Percentiles rank a stretch among this genome's conserved stretches.
phyloP scores from a whole-genome alignment of 202 grass and related monocot genomes.

The Panicum hallii region DNA sequence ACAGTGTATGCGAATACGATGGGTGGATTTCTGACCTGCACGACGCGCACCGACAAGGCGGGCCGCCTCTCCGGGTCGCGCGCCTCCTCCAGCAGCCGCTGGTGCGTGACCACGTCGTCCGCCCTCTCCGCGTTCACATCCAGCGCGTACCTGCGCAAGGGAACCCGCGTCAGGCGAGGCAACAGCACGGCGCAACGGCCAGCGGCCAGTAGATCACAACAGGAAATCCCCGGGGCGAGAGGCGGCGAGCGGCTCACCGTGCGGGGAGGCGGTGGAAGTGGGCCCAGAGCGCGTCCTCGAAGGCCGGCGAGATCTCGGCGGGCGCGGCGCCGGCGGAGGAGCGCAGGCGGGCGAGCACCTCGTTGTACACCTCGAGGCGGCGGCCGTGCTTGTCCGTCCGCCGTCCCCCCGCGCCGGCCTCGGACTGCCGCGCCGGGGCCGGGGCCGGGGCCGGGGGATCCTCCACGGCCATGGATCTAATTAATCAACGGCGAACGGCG shows the following conservation, averaged over 20 bases:
- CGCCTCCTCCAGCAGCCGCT: slow-evolving; percentile 80
- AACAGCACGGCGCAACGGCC: no score
- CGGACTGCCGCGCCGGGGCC: background rate
- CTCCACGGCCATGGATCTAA: slow-evolving; percentile 51
- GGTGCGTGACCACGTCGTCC: slow-evolving; percentile 90
- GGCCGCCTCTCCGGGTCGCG: slow-evolving; percentile 60
- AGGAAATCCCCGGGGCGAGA: background rate
- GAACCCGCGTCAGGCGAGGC: background rate
- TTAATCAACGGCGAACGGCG: background rate
- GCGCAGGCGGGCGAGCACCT: slow-evolving; percentile 74
- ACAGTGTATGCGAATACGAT: background rate
- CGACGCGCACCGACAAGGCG: slow-evolving; percentile 70
- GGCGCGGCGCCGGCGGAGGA: slow-evolving; percentile 13
- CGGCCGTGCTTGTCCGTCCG: slow-evolving; percentile 54
- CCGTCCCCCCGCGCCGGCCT: slow-evolving; percentile 34
- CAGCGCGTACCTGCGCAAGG: slow-evolving; percentile 71
- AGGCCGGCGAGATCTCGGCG: slow-evolving; percentile 52
- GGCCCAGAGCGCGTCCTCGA: slow-evolving; percentile 77
- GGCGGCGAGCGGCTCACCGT: slow-evolving; percentile 43
- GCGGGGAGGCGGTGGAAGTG: slow-evolving; percentile 97
- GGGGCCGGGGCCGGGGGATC: slow-evolving; percentile 25
- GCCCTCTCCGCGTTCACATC: slow-evolving; percentile 88
- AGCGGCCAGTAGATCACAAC: background rate
- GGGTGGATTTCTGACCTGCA: slow-evolving; percentile 62
- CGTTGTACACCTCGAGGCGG: slow-evolving; percentile 81